Base-by-base conservation (phyloP, 495 filamentous ascomycete species). In the Arthonia radiata region DNA sequence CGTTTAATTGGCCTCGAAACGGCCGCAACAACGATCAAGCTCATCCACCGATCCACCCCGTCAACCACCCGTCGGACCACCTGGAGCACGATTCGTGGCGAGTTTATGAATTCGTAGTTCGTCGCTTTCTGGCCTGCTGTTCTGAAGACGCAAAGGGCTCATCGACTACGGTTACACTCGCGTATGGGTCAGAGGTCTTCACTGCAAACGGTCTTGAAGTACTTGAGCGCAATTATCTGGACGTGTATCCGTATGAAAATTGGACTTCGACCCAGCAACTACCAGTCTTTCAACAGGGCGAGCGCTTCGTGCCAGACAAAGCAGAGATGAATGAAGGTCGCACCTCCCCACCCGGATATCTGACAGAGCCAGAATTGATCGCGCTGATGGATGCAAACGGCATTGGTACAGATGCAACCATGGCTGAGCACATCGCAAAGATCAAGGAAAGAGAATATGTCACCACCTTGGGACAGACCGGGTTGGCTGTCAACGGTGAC, bases 321-420 rank as follows among this genome's bases (percentile, higher is more conserved):
- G 86, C 83, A 4, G 67, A 71, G 28, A 74, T 94, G 36, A 70
- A 60, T 9, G 81, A 91, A 32, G 83, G 86, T 10, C 72, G 83
- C 46, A 97, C 86, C 0, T 57, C 57, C 0, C 52, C 82, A 5
- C 86, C 89, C 0, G 66, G 61, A 8, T 92, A 89, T 39, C 50
- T 97, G 17, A 97, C 86, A 1, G 86, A 97, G 43, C 81, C 86
- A 2, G 86, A 94, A 43, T 56, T 97, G n/a, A 92, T 97, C 47
- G 77, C 71, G 3, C 59, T 97, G 13, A 97, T 97, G 86, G 89
- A 97, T 50, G 83, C 77, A 10, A 94, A 97, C 44, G 86, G 86
- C 7, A 97, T 97, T 38, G 86, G 86, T 10, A 97, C 86, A 3
- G 86, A 97, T 50, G 86, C 86, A 7, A 94, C 86, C 1, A 97